Evolutionary conservation across 179 eudicot genomes (phyloP), one percentile per base, ranked within the genome.

Genomic region (Silene coronaria): DNA sequence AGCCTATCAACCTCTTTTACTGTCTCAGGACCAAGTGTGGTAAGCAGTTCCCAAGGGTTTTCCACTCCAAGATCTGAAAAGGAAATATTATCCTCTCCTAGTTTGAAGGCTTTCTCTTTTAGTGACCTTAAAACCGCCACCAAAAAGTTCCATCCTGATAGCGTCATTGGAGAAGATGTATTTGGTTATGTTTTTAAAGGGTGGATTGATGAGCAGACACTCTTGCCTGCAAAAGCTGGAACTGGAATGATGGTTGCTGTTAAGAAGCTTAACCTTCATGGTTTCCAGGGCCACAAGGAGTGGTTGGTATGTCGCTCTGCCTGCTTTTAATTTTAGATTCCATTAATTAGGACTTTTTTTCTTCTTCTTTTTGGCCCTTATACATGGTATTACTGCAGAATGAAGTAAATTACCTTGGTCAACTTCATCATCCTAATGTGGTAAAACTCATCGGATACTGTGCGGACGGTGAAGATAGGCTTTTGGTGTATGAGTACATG

Each of bases 281-380:
- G 97, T 6, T 90, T 87, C 58, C 99, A 92, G 79, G 99, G 99
- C 51, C 99, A 95, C 81, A 90, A 89, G 78, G 99, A 95, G 89
- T 95, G 97, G 99, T 76, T 95, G 96, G 99, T 95, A 88, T 53
- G 97, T 77, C 30, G 42, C 38, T 75, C 57, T 9, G 19, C 71
- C 34, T 72, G 46, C 19, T 63, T 16, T 3, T n/a, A 16, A n/a
- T 36, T 5, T 36, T 16, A n/a, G n/a, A n/a, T n/a, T n/a, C n/a
- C n/a, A n/a, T n/a, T n/a, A n/a, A n/a, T n/a, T n/a, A n/a, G n/a
- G n/a, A n/a, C n/a, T 9, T 28, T 75, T 42, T 19, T 34, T 14
- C 16, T 71, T 24, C 19, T 3, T 53, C 21, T 21, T 76, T 77
- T n/a, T n/a, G n/a, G n/a, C n/a, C 62, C 71, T 83, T 9, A 80